phyloP scores from a whole-genome alignment of 1,284 basidiomycete species.

The Leucoagaricus sp. region DNA sequence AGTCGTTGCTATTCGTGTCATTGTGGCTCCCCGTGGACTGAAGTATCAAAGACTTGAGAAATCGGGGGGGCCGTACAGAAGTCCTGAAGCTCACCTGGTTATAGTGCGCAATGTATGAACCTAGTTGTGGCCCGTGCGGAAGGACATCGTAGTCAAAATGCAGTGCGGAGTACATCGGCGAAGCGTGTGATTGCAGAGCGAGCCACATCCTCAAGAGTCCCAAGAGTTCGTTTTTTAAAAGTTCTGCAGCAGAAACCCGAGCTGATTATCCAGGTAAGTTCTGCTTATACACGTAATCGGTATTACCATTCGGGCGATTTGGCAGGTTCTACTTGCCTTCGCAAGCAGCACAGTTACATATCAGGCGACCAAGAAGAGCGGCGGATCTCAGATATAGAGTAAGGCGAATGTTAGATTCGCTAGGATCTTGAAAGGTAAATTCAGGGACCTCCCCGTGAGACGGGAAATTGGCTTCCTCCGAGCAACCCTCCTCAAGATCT shows the following conservation, averaged over 20 bases:
- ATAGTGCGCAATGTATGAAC: not conserved
- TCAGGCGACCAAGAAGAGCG: conserved; percentile 1
- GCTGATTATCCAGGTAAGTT: not conserved
- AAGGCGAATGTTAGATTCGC: conserved; percentile 4
- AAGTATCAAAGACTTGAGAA: too few relatives aligned
- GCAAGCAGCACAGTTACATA: not conserved
- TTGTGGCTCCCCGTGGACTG: too few relatives aligned
- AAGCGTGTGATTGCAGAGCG: not conserved
- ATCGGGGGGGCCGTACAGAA: too few relatives aligned
- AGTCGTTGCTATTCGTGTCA: too few relatives aligned
- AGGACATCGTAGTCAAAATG: not conserved
- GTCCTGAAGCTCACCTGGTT: not conserved
- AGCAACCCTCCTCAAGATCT: too few relatives aligned
- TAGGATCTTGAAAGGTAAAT: conserved; percentile 15
- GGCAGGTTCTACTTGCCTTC: conserved; percentile 1
- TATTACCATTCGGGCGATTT: not conserved
- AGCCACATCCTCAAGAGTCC: not conserved
- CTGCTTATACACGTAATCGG: conserved; percentile 12
- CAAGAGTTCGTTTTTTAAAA: not conserved
- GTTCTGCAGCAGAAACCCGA: not conserved
- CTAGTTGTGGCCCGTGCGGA: not conserved
- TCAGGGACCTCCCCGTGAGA: conserved; percentile 8
- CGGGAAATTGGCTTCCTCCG: conserved; percentile 9
- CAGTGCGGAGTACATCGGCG: not conserved
- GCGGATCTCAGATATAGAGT: conserved; percentile 6